Evolutionary conservation across 768 basidiomycete species (phyloP).

Genomic region (Mrakia gelida): DNA sequence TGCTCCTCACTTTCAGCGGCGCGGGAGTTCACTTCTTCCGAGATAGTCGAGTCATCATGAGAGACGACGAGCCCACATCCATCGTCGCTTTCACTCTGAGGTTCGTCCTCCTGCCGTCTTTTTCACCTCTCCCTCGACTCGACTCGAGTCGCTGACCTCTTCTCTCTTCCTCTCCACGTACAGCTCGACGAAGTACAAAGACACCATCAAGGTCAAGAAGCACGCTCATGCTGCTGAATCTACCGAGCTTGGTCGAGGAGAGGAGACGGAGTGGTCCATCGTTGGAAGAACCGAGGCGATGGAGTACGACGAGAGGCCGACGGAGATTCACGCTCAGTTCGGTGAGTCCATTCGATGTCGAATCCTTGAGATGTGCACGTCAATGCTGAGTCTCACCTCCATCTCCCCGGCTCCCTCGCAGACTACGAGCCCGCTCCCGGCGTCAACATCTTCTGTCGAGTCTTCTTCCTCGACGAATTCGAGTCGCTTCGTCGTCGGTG

Average conservation of each 20-base stretch:
- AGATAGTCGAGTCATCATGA: constrained; percentile 70
- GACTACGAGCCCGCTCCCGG: constrained; percentile 13
- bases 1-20: constrained; percentile 51
- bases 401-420: background rate
- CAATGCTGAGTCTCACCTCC: background rate
- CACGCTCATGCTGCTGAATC: background rate
- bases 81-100: constrained; percentile 92
- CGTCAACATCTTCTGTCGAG: constrained; percentile 67
- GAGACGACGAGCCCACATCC: constrained; percentile 95
- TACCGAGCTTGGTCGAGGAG: background rate
- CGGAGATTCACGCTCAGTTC: constrained; percentile 41
- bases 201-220: constrained; percentile 38
- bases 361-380: background rate
- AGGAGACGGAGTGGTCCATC: constrained; percentile 25
- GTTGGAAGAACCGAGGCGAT: constrained; percentile 21
- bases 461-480: constrained; percentile 95
- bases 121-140: background rate
- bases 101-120: constrained; percentile 48
- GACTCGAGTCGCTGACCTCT: background rate
- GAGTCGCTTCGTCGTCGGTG: constrained; percentile 87
- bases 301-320: constrained; percentile 21
- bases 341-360: constrained; percentile 36
- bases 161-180: background rate
- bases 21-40: constrained; percentile 60
- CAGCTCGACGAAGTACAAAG: constrained; percentile 46